Conservation (phyloP, 176 grass and related monocot genomes). For the Elymus sibiricus region DNA sequence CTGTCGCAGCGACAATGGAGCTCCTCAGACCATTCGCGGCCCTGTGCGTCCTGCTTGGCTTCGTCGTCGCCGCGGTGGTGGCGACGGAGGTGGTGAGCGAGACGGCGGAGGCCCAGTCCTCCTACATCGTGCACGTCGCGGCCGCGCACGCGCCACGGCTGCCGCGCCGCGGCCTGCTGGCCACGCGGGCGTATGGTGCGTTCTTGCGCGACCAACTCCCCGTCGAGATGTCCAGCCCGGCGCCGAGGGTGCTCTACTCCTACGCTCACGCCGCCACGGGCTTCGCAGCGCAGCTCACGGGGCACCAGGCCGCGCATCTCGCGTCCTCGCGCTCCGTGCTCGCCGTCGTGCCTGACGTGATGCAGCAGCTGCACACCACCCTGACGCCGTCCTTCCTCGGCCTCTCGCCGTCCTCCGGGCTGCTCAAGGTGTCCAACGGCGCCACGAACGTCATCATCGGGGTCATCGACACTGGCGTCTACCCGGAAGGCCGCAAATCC, state of each 20-base stretch:
- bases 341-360: conserved; percentile 34
- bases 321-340: conserved; percentile 15
- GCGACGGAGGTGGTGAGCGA: background rate
- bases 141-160: background rate
- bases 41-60: background rate
- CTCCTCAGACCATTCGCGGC: background rate
- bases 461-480: background rate
- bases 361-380: conserved; percentile 38
- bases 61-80: background rate
- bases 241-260: conserved; percentile 5
- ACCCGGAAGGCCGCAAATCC: background rate
- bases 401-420: conserved; percentile 33
- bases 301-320: conserved; percentile 37
- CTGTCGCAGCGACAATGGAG: background rate
- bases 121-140: background rate
- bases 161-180: background rate
- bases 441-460: conserved; percentile 27
- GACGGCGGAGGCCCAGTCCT: background rate
- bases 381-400: conserved; percentile 43
- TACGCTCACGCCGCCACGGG: conserved; percentile 30
- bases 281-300: conserved; percentile 39
- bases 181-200: background rate
- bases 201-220: background rate
- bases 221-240: background rate
- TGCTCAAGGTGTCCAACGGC: conserved; percentile 17